A percentile compares a stretch with the other conserved stretches of the same genome.
These are phyloP conservation scores for Hypoxylon trugodes DNA, from an alignment of 495 filamentous ascomycete genomes.

Conservation along the genomic window DNA sequence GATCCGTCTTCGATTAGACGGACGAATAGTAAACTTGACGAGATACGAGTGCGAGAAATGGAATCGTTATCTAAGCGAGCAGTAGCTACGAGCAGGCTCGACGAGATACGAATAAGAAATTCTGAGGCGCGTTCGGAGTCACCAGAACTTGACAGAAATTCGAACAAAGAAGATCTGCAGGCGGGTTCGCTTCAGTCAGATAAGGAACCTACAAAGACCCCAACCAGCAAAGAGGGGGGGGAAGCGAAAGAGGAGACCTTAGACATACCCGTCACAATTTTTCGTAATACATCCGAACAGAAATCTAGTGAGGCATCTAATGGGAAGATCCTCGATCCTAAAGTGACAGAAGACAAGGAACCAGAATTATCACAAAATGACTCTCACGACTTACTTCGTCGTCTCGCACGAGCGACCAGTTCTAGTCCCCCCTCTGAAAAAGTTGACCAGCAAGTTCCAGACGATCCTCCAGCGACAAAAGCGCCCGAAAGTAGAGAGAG, in stretches of 20 bases:
- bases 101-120: slow-evolving; percentile 64
- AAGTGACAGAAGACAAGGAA: slow-evolving; percentile 2
- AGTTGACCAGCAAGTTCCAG: slow-evolving; percentile 9
- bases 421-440: slow-evolving; percentile 54
- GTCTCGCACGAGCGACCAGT: slow-evolving; percentile 69
- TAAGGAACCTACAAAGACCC: slow-evolving; percentile 34
- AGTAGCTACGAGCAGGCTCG: slow-evolving; percentile 66
- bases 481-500: slow-evolving; percentile 9
- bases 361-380: slow-evolving; percentile 53
- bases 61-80: slow-evolving; percentile 65
- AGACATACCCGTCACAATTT: slow-evolving; percentile 65
- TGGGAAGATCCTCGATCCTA: not conserved
- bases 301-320: slow-evolving; percentile 1
- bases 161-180: slow-evolving; percentile 15
- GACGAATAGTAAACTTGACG: slow-evolving; percentile 57
- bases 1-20: slow-evolving; percentile 29
- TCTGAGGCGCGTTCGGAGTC: slow-evolving; percentile 51
- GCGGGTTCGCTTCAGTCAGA: slow-evolving; percentile 13
- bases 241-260: slow-evolving; percentile 33
- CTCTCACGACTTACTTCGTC: slow-evolving; percentile 71
- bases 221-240: slow-evolving; percentile 47
- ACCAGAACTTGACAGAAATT: slow-evolving; percentile 27
- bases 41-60: slow-evolving; percentile 66
- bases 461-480: slow-evolving; percentile 7
- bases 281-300: slow-evolving; percentile 38